phyloP scores from a whole-genome alignment of 306 rosid genomes.

The Trifolium subterraneum region DNA sequence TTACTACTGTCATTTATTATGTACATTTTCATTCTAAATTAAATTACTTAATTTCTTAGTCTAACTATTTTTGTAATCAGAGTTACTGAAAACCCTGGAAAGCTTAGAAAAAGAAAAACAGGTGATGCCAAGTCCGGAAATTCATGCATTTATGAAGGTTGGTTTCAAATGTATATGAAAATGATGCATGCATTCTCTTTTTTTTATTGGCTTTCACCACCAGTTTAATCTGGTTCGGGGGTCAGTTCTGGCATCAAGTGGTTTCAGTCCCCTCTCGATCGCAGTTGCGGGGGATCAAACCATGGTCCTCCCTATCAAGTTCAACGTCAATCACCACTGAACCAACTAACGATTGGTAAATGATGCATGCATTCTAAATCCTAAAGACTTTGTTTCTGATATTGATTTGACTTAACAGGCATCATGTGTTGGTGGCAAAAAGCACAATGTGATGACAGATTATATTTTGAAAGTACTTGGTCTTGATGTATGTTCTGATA shows the following conservation, averaged over 20 bases:
- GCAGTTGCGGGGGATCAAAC: too few relatives aligned
- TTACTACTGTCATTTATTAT: background rate
- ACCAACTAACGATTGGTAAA: too few relatives aligned
- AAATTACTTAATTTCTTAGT: slow-evolving; percentile 12
- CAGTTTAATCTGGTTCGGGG: too few relatives aligned
- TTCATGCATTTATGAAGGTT: slow-evolving; percentile 95
- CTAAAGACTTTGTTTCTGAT: slow-evolving; percentile 18
- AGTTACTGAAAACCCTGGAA: slow-evolving; percentile 48
- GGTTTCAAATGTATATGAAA: slow-evolving; percentile 29
- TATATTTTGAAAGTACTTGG: slow-evolving; percentile 84
- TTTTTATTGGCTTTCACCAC: too few relatives aligned
- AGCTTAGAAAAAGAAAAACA: slow-evolving; percentile 65
- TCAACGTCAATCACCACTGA: too few relatives aligned
- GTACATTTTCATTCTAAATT: background rate
- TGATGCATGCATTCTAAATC: background rate
- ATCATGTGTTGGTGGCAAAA: slow-evolving; percentile 69
- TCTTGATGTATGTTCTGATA: slow-evolving; percentile 82
- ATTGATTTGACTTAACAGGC: slow-evolving; percentile 59
- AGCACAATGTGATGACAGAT: slow-evolving; percentile 78
- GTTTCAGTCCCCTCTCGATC: too few relatives aligned
- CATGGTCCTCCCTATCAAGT: too few relatives aligned
- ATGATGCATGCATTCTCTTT: background rate
- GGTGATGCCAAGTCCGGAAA: slow-evolving; percentile 73
- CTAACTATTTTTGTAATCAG: slow-evolving; percentile 42
- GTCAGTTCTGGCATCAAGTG: too few relatives aligned